Base-by-base conservation (phyloP, 441 rosid species). In the Euphorbia celastroides region DNA sequence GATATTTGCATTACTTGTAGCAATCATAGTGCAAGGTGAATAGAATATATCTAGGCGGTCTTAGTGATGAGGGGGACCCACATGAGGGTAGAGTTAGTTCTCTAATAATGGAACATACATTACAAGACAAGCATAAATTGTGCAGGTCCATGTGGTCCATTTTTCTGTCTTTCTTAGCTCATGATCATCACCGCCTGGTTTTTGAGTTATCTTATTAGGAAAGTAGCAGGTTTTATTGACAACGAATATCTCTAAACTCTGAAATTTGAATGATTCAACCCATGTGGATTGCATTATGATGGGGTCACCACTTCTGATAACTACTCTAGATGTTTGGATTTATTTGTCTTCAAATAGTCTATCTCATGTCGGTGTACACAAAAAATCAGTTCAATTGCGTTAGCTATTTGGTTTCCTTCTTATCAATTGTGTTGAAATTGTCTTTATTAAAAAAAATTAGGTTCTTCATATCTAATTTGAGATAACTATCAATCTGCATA, bases 201-300 rank as follows among this genome's bases (percentile, higher is more conserved):
- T 26, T 31, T 50, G 17, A 14, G 1, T 30, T 28, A 54, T 26
- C 60, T 34, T 38, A 9, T 28, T 9, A 17, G 44, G 48, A 28
- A 56, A 63, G 5, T 16, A 4, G 48, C 59, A 26, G 19, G n/a
- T 17, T 57, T 51, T 34, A 19, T 14, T 13, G n/a, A 17, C 7
- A 8, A 9, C 36, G 30, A 17, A 12, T 34, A 7, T 28, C 41
- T 17, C 5, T 38, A 27, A 11, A 7, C 13, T 41, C 12, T 41
- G 44, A 27, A 28, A 26, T 46, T 60, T 26, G 26, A 57, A 57
- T 46, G 64, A 51, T 60, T 32, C 46, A 23, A 17, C 5, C 59
- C 62, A 51, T 12, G 59, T 60, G 48, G 19, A 59, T 25, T 32
- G 32, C 56, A 65, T 50, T 59, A 65, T 3, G 34, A 56, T 41